phyloP scores from a whole-genome alignment of 2,329 filamentous ascomycete species.

The Xylaria sp. region DNA sequence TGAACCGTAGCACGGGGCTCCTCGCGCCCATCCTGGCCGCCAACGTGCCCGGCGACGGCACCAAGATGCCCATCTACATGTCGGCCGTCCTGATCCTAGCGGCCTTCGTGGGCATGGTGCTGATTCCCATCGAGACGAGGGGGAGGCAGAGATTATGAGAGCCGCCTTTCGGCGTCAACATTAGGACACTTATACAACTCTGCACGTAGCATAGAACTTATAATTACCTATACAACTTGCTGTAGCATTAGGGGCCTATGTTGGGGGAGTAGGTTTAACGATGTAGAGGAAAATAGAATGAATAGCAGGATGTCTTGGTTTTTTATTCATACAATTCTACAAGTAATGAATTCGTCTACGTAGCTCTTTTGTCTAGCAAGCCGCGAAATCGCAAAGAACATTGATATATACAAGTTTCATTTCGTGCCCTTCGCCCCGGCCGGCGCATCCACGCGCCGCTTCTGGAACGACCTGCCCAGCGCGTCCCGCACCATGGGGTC shows the following conservation, averaged over 20 bases:
- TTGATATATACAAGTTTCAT: too few relatives aligned
- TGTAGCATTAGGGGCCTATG: neutral
- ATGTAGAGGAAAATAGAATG: conserved; percentile 1
- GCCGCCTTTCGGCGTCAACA: neutral
- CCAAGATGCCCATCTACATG: conserved; percentile 60
- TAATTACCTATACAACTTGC: neutral
- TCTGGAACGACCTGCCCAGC: conserved; percentile 67
- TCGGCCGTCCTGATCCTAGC: conserved; percentile 59
- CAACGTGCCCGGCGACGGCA: conserved; percentile 59
- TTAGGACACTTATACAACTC: neutral
- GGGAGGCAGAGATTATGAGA: conserved; percentile 58
- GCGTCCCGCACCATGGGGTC: conserved; percentile 84
- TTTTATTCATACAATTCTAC: too few relatives aligned
- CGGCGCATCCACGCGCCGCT: conserved; percentile 63
- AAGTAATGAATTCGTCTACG: conserved; percentile 1
- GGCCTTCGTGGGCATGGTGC: conserved; percentile 61
- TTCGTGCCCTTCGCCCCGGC: conserved; percentile 62
- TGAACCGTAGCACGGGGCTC: conserved; percentile 70
- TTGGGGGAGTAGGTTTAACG: too few relatives aligned
- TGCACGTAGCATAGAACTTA: neutral
- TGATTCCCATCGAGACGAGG: conserved; percentile 66
- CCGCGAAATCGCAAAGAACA: neutral
- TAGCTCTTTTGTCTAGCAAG: conserved; percentile 4
- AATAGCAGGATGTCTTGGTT: too few relatives aligned
- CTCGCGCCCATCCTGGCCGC: conserved; percentile 71